A percentile compares a stretch with the other conserved stretches of the same genome.
Evolutionary conservation across 768 basidiomycete species (phyloP).

Genomic region (Auricularia cornea): DNA sequence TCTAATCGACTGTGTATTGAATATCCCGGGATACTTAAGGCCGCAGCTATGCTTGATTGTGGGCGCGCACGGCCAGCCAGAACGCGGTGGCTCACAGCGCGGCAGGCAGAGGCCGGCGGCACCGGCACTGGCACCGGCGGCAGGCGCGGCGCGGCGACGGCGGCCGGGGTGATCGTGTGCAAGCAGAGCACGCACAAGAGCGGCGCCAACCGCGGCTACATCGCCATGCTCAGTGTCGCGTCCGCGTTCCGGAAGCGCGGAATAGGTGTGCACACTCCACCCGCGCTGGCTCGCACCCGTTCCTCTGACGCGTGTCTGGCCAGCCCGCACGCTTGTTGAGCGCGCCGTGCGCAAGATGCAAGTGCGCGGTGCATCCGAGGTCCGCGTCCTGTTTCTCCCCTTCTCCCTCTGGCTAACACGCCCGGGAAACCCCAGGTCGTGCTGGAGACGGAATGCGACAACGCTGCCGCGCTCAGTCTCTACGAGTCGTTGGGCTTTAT

Average conservation of each 20-base stretch:
- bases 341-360: slow-evolving; percentile 83
- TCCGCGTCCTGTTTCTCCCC: slow-evolving; percentile 7
- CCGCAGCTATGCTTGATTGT: slow-evolving; percentile 83
- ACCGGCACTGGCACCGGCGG: background rate
- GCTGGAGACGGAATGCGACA: slow-evolving; percentile 95
- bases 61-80: slow-evolving; percentile 7
- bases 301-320: slow-evolving; percentile 29
- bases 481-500: slow-evolving; percentile 94
- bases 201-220: slow-evolving; percentile 79
- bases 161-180: slow-evolving; percentile 91
- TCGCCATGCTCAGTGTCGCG: slow-evolving; percentile 93
- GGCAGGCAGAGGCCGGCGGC: background rate
- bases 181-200: slow-evolving; percentile 88
- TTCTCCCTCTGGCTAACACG: slow-evolving; percentile 3
- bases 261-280: slow-evolving; percentile 72
- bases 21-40: slow-evolving; percentile 37
- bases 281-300: slow-evolving; percentile 20
- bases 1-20: background rate
- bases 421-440: slow-evolving; percentile 58
- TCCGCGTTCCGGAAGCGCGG: slow-evolving; percentile 81
- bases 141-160: slow-evolving; percentile 16
- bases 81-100: background rate
- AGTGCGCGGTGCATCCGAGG: slow-evolving; percentile 76
- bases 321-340: slow-evolving; percentile 80
- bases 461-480: slow-evolving; percentile 74